Evolutionary conservation across 805 yeast genomes (phyloP), one percentile per base, ranked within the genome.

Genomic region (Kuraishia hungarica): DNA sequence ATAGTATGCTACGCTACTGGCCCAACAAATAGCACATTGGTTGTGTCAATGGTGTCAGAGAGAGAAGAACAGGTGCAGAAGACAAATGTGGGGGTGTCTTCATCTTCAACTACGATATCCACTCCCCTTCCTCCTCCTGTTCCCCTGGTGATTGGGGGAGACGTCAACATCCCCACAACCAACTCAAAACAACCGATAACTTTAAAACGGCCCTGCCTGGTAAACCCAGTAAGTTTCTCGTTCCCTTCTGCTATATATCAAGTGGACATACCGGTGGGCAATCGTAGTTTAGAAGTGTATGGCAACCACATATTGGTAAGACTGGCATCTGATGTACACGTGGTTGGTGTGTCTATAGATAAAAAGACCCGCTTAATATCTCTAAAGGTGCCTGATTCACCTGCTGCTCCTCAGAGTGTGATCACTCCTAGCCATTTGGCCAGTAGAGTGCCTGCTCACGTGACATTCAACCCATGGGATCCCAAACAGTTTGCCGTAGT

Each of bases 401-500:
- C n/a, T 26, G 29, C 29, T 26, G 29, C 10, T n/a, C n/a, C n/a
- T n/a, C n/a, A 26, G 29, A 10, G 17, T 35, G 43, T 35, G 10
- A 35, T 35, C 8, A 35, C 43, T 13, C 43, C 43, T 15, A 7
- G 11, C 15, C 8, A 35, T 10, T 17, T 35, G 4, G 54, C 59
- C 3, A 61, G 62, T 2, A 53, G 56, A 19, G 64, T 64, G 7
- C 67, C 75, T 53, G 74, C 82, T 1, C 82, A 82, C 64, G 67
- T 75, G 11, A 59, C 72, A 1, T 75, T 76, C 53, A 73, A 74
- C 55, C 82, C 83, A 0, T 71, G 68, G 67, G 72, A 76, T 50
- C 57, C 61, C 26, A 57, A 61, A 10, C 65, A 65, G 50, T 65
- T 82, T 58, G 76, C 74, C 0, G 62, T 77, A 1, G 64, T 82